These are phyloP conservation scores for Calycina herbarum DNA, from an alignment of 2,329 filamentous ascomycete genomes.

Conservation along the genomic window DNA sequence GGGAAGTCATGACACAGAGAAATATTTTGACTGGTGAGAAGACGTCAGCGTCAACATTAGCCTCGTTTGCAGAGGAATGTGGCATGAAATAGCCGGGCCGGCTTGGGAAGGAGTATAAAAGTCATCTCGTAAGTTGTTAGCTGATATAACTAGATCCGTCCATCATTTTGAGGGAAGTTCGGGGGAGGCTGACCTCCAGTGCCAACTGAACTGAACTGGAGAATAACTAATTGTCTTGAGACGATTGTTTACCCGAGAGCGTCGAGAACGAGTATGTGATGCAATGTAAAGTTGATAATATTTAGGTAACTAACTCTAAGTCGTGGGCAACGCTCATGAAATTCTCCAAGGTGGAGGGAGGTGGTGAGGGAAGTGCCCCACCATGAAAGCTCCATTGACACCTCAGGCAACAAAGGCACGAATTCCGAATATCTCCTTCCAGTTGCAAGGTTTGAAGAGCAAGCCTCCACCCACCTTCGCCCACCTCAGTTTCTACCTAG, in stretches of 20 bases:
- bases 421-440: neutral
- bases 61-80: neutral
- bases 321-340: neutral
- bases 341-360: neutral
- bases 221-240: too few species aligned
- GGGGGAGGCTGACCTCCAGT: too few species aligned
- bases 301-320: too few species aligned
- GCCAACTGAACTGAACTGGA: too few species aligned
- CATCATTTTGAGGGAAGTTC: neutral
- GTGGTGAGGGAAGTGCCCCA: neutral
- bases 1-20: slow-evolving; percentile 1
- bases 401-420: neutral
- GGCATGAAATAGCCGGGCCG: neutral
- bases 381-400: neutral
- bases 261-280: too few species aligned
- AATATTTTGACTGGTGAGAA: neutral
- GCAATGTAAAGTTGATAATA: too few species aligned
- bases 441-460: neutral
- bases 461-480: neutral
- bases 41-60: slow-evolving; percentile 5
- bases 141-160: neutral
- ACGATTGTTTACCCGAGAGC: too few species aligned
- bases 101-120: neutral
- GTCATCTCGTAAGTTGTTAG: neutral
- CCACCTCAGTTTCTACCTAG: neutral